Evolutionary conservation across 352 stramenopile species (phyloP).

Genomic region (Blastocystis hominis): DNA sequence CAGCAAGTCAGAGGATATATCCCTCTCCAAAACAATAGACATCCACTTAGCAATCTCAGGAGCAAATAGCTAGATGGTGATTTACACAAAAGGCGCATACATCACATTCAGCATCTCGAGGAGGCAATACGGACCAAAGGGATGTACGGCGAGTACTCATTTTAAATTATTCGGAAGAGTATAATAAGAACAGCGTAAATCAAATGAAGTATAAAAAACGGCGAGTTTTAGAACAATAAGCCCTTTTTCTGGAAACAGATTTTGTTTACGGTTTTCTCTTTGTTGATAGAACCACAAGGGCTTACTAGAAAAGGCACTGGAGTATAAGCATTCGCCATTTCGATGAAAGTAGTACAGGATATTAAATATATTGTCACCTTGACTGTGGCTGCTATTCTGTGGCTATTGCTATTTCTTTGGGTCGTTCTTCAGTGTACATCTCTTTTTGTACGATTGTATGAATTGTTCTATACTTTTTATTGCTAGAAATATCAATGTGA

Average conservation of each 20-base stretch:
- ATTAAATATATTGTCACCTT: background rate
- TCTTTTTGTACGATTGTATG: background rate
- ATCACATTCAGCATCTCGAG: slow-evolving; percentile 36
- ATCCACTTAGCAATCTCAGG: slow-evolving; percentile 50
- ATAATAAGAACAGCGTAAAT: background rate
- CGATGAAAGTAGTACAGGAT: background rate
- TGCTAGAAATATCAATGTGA: background rate
- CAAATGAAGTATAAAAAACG: background rate
- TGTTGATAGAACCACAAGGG: background rate
- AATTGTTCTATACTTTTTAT: background rate
- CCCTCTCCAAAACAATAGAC: slow-evolving; percentile 6
- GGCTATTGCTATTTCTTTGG: background rate
- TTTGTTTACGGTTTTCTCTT: background rate
- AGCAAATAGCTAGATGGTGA: background rate
- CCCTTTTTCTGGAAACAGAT: background rate
- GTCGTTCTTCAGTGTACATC: background rate
- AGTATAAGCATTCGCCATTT: background rate
- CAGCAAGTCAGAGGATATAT: slow-evolving; percentile 8
- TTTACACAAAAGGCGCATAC: background rate
- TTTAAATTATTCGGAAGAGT: slow-evolving; percentile 11
- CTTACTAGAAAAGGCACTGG: background rate
- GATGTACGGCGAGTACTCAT: background rate
- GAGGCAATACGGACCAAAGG: slow-evolving; percentile 15
- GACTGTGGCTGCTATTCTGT: background rate
- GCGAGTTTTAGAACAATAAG: background rate